phyloP scores from a whole-genome alignment of 306 rosid species.

The Bauhinia variegata region DNA sequence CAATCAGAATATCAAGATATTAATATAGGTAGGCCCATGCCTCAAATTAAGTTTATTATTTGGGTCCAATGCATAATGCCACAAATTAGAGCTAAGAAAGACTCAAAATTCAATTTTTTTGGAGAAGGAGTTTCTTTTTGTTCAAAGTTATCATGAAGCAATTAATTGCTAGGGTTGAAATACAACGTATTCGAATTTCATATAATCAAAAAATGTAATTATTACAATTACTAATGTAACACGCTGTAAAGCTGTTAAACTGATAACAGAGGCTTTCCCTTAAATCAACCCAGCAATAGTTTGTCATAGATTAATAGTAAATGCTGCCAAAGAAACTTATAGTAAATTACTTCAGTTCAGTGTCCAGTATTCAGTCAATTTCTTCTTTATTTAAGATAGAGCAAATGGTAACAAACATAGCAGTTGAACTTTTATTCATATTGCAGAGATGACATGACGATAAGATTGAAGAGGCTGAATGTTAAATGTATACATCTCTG shows the following conservation, averaged over 20 bases:
- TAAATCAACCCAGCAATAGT: conserved; percentile 8
- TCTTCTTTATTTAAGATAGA: no score
- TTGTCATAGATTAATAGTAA: neutral
- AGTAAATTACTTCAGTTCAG: neutral
- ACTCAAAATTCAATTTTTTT: conserved; percentile 6
- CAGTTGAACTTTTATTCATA: no score
- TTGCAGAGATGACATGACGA: neutral
- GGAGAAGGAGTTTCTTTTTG: neutral
- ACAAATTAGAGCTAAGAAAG: conserved; percentile 32
- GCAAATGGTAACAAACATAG: no score
- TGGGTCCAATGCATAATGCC: conserved; percentile 52
- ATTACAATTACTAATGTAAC: no score
- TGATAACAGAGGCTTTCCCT: no score
- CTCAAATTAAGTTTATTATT: conserved; percentile 45
- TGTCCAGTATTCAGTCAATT: no score
- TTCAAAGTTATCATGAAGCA: conserved; percentile 8
- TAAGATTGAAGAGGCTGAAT: conserved; percentile 13
- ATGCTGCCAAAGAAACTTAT: neutral
- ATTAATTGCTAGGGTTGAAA: conserved; percentile 32
- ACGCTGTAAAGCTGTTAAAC: no score
- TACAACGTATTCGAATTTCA: no score
- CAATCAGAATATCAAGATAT: conserved; percentile 44
- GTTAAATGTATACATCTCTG: conserved; percentile 1
- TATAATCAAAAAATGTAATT: no score
- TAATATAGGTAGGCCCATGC: conserved; percentile 53